Conservation (phyloP, 345 rosid species). For the Barbarea vulgaris region DNA sequence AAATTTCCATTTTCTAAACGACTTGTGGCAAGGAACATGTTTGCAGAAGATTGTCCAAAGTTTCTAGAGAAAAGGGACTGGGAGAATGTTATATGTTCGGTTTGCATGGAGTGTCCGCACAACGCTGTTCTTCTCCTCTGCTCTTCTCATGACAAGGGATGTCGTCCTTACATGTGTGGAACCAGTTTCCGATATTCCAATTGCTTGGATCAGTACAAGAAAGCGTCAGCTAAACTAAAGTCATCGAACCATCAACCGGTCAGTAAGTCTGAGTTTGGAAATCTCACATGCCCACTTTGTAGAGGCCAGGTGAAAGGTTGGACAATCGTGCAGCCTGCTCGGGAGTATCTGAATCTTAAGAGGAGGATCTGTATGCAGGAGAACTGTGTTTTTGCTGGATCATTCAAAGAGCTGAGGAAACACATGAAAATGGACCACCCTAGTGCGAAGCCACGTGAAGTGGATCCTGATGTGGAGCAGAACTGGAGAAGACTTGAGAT, state of each 20-base stretch:
- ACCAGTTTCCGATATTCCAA: conserved; percentile 94
- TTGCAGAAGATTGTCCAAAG: conserved; percentile 53
- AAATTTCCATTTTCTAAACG: conserved; percentile 44
- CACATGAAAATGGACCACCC: conserved; percentile 88
- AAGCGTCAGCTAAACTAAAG: conserved; percentile 68
- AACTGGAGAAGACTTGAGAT: conserved; percentile 81
- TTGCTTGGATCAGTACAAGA: conserved; percentile 92
- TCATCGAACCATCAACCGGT: conserved; percentile 44
- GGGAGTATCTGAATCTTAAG: conserved; percentile 71
- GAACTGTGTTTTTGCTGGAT: conserved; percentile 68
- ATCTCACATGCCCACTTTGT: conserved; percentile 92
- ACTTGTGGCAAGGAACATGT: conserved; percentile 40
- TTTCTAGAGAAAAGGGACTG: conserved; percentile 71
- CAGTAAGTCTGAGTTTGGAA: conserved; percentile 58
- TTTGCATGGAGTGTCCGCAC: conserved; percentile 98
- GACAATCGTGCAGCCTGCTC: conserved; percentile 91
- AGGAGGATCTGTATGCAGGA: conserved; percentile 96
- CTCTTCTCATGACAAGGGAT: conserved; percentile 96
- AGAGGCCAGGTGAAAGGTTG: conserved; percentile 98
- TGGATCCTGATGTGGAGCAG: conserved; percentile 81
- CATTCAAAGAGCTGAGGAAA: conserved; percentile 87
- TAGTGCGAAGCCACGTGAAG: conserved; percentile 71
- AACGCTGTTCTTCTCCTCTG: conserved; percentile 97
- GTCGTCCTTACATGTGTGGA: conserved; percentile 98
- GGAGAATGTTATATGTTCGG: conserved; percentile 87